Evolutionary conservation across 805 yeast species (phyloP), one percentile per base, ranked within the genome.

Genomic region (Barnettozyma populi): DNA sequence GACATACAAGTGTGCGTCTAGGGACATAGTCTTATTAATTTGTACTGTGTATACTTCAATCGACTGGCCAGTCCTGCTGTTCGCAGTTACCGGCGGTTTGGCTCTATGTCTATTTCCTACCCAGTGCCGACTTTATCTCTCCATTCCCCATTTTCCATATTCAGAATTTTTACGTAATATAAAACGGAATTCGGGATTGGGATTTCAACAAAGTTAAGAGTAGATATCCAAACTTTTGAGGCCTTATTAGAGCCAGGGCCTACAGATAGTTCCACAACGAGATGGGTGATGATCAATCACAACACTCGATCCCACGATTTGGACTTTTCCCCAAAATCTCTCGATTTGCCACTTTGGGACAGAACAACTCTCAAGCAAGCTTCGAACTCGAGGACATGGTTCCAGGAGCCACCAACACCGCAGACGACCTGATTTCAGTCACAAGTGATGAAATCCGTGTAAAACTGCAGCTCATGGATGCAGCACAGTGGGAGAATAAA

Each of bases 401-500:
- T 21, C n/a, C 35, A 2, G 31, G 31, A 14, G 27, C 36, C 11
- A 23, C 13, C 25, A 25, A 13, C 36, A 23, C 27, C 5, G 21
- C 29, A 7, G 45, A 47, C 20, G 60, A 52, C 29, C 21, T 19
- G 4, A 32, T 37, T 10, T 52, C 61, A 0, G 45, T 58, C 4
- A 47, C 53, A 4, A 50, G 53, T 2, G 47, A 40, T 2, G 48
- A 51, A 7, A 51, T 57, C 29, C 46, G 46, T 21, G 42, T 49
- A 7, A 52, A 53, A 36, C 31, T 60, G 3, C 47, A 50, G 20
- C 42, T 38, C 5, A 46, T 60, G n/a, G 52, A 59, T 7, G 47
- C 49, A 2, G 29, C 52, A 4, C 52, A 50, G 7, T 56, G 55
- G 53, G 53, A 49, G 3, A 54, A 52, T n/a, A 49, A 55, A 43